phyloP scores from a whole-genome alignment of 257 asterid genomes.

The Ajuga chamaepitys region DNA sequence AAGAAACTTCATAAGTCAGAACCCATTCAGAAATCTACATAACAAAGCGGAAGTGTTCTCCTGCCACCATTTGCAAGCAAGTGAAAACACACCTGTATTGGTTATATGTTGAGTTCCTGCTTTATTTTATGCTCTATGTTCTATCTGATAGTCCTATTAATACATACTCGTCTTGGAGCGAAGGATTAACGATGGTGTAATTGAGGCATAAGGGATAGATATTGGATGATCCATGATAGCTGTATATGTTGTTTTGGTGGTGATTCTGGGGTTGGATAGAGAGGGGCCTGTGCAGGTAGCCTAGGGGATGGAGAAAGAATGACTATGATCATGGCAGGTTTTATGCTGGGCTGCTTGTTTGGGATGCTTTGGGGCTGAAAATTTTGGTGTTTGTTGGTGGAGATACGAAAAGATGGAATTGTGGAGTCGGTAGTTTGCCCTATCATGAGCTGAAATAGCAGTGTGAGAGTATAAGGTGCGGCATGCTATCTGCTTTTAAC shows the following conservation, averaged over 20 bases:
- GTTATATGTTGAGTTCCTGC: background rate
- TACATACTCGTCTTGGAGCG: background rate
- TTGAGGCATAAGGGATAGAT: background rate
- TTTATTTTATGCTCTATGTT: background rate
- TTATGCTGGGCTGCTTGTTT: background rate
- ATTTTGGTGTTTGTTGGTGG: background rate
- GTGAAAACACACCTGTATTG: background rate
- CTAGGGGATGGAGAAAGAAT: background rate
- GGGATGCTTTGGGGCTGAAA: background rate
- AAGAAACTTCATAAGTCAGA: background rate
- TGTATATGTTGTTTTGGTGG: background rate
- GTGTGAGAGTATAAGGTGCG: background rate
- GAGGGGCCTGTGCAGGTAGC: background rate
- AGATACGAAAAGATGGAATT: background rate
- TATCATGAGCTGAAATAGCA: background rate
- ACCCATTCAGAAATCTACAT: background rate
- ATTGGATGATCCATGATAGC: background rate
- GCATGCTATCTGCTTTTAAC: background rate
- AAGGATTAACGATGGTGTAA: background rate
- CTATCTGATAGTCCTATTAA: background rate
- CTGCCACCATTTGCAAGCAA: background rate
- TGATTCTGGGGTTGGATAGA: background rate
- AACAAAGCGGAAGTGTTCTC: background rate
- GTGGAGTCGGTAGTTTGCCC: background rate
- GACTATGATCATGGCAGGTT: background rate